These are phyloP conservation scores for Spergularia marina DNA, from an alignment of 148 eudicot genomes.

Conservation along the genomic window DNA sequence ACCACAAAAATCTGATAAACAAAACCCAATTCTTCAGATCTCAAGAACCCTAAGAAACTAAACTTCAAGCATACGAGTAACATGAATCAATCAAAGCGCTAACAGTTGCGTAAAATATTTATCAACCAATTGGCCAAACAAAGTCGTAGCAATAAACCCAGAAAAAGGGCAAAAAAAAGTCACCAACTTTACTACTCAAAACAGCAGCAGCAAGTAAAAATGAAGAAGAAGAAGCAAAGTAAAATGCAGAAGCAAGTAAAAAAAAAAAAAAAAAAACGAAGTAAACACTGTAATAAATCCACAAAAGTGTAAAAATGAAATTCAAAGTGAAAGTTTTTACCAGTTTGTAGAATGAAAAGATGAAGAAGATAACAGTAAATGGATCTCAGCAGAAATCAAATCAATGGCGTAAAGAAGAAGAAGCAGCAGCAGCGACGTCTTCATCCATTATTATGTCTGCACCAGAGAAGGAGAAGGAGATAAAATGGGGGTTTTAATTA, in stretches of 20 bases:
- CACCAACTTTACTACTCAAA: neutral
- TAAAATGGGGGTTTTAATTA: no score
- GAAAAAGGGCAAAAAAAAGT: neutral
- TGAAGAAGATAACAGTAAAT: neutral
- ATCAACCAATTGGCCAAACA: neutral
- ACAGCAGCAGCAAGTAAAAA: neutral
- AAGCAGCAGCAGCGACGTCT: constrained; percentile 5
- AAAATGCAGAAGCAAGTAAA: no score
- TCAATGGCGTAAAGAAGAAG: neutral
- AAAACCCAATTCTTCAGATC: constrained; percentile 16
- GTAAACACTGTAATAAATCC: no score
- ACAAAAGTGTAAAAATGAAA: no score
- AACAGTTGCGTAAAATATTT: neutral
- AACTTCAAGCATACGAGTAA: neutral
- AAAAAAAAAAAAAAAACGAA: neutral
- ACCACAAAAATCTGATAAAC: neutral
- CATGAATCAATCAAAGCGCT: neutral
- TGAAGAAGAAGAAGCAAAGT: neutral
- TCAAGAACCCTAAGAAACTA: constrained; percentile 9
- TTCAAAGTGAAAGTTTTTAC: neutral
- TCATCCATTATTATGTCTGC: neutral
- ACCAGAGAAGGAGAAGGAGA: neutral
- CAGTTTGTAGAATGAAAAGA: constrained; percentile 10
- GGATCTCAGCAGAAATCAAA: constrained; percentile 6
- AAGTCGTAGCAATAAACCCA: neutral